Base-by-base conservation (phyloP, 2,329 filamentous ascomycete genomes). In the Colletotrichum horii region DNA sequence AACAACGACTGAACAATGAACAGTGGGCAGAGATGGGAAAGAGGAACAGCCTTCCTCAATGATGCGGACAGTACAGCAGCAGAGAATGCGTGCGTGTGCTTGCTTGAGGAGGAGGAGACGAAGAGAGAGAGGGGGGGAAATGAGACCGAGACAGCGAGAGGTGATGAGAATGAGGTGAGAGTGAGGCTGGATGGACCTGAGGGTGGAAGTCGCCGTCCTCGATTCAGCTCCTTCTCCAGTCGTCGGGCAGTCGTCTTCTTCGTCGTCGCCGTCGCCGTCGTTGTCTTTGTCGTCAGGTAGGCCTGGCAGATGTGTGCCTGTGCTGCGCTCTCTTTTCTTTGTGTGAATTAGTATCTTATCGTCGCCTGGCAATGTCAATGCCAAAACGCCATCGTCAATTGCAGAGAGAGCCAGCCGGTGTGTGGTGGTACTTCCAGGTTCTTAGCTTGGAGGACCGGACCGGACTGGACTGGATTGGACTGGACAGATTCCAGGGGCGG, bases 301-400 rank as follows among this genome's bases (percentile, higher is more conserved):
- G 43, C 24, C 14, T 52, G 6, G n/a, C 43, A 22, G n/a, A 6
- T 52, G 26, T 22, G 43, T 52, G 11, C 43, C 43, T 48, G n/a
- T 22, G 12, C n/a, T 52, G 43, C 43, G 43, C 43, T 52, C 43
- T 12, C n/a, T n/a, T 52, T 52, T 52, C 38, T 48, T 48, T 48
- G 38, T n/a, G 38, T n/a, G 38, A 48, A 48, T 48, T n/a, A 48
- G 38, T 48, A 48, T 48, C 38, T 19, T 43, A 43, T 43, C 9
- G 38, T 43, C 38, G 38, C 19, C 38, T 5, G 38, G 8, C 28
- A 71, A 34, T 78, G 78, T 78, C 79, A 80, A 78, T 76, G 76
- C 77, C 43, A 80, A 80, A 52, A 52, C 43, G 43, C 43, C 43
- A 22, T 22, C n/a, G 43, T 52, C 43, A 52, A 82, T 80, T 80